A percentile compares a stretch with the other conserved stretches of the same genome.
phyloP scores from a whole-genome alignment of 1,284 basidiomycete species.

The Thecaphora thlaspeos region DNA sequence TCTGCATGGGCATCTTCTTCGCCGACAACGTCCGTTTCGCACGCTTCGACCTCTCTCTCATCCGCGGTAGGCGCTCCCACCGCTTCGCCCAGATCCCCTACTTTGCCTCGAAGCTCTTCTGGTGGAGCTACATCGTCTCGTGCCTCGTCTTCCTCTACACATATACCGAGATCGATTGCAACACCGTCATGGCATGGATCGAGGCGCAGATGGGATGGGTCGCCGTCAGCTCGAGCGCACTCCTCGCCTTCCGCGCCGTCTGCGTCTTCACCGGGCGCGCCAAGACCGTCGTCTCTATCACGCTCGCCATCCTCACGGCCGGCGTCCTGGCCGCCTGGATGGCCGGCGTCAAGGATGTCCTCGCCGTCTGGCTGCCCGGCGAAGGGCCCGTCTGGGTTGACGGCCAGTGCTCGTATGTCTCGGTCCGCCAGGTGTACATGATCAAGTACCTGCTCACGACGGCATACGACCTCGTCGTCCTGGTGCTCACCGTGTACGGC shows the following conservation, averaged over 20 bases:
- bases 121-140: conserved; percentile 18
- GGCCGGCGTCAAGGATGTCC: conserved; percentile 28
- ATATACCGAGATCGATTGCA: conserved; percentile 23
- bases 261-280: conserved; percentile 25
- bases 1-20: conserved; percentile 22
- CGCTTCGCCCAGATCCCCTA: conserved; percentile 28
- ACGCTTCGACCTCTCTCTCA: conserved; percentile 17
- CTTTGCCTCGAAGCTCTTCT: conserved; percentile 21
- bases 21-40: conserved; percentile 19
- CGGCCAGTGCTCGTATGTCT: conserved; percentile 15
- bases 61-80: conserved; percentile 9
- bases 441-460: conserved; percentile 38
- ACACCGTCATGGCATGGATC: conserved; percentile 4
- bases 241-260: conserved; percentile 32
- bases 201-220: conserved; percentile 33
- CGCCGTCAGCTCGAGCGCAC: conserved; percentile 14
- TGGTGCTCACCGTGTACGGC: conserved; percentile 38
- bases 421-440: conserved; percentile 11
- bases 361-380: conserved; percentile 16
- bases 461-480: conserved; percentile 27
- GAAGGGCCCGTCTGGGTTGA: conserved; percentile 28
- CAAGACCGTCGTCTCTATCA: conserved; percentile 11
- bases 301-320: conserved; percentile 20
- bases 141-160: conserved; percentile 10
- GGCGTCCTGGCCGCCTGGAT: conserved; percentile 38